Evolutionary conservation across 1,284 basidiomycete species (phyloP), one percentile per base, ranked within the genome.

Genomic region (Binderoboletus segoi): DNA sequence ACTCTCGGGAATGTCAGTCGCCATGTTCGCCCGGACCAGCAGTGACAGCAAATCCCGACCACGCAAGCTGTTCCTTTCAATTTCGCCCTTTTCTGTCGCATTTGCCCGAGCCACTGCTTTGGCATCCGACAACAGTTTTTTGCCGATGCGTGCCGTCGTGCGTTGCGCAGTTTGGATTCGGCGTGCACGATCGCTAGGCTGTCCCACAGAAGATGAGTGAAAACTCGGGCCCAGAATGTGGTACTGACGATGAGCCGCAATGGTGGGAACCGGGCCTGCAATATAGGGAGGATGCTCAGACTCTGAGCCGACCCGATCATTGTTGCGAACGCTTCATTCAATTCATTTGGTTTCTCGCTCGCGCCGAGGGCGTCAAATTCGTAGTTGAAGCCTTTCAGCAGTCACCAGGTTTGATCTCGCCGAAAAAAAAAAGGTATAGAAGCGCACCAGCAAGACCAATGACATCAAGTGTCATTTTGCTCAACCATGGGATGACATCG

Each of bases 391-490:
- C 86, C 82, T 83, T 42, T 11, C 11, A 2, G 15, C 33, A 8
- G 15, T 63, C 10, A 51, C 15, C 11, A 16, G 13, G 24, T 18
- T 24, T 48, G 13, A 32, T 26, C 13, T 15, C 33, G 13, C 33
- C 30, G 28, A 35, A 11, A 37, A n/a, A 16, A 23, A 40, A 20
- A 23, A 28, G 12, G 7, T 28, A 15, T 13, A 28, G 26, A 18
- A 38, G 10, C 48, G n/a, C 26, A 40, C 48, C 48, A 28, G 48
- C 84, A 15, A 82, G 72, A 11, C 87, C 87, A 53, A 91, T 89
- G 24, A 89, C 77, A 62, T 91, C 88, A 35, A 90, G 72, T 0
- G 88, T 89, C 55, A 78, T 75, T 53, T 77, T 78, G 44, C 76
- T 82, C 13, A 89, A 67, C 77, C 82, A 85, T 0, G 77, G 69